Conservation (phyloP, 148 eudicot genomes). For the Diospyros kaki region DNA sequence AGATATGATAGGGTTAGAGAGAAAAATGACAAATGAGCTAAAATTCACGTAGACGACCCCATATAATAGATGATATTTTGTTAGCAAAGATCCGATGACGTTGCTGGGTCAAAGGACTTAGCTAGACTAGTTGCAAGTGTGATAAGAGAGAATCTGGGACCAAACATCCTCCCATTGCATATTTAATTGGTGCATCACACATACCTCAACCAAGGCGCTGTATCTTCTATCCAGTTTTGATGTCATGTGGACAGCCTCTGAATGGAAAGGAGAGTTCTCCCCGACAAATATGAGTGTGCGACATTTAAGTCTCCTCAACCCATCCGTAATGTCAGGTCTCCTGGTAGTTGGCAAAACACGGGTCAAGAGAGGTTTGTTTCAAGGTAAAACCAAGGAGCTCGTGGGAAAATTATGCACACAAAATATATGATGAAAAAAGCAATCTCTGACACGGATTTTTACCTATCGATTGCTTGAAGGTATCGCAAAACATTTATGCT, state of each 20-base stretch:
- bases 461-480: slow-evolving; percentile 92
- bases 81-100: no score
- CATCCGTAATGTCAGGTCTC: slow-evolving; percentile 85
- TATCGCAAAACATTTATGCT: slow-evolving; percentile 73
- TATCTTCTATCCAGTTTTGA: slow-evolving; percentile 79
- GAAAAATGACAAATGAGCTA: no score
- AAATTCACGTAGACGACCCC: no score
- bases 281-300: slow-evolving; percentile 94
- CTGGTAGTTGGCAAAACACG: slow-evolving; percentile 39
- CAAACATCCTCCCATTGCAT: no score
- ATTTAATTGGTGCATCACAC: slow-evolving; percentile 2
- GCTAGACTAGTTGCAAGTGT: no score
- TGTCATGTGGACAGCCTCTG: slow-evolving; percentile 84
- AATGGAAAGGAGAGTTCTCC: slow-evolving; percentile 85
- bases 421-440: background rate
- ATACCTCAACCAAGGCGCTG: slow-evolving; percentile 97
- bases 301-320: slow-evolving; percentile 71
- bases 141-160: no score
- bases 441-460: slow-evolving; percentile 14
- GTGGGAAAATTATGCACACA: background rate
- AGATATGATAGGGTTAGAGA: no score
- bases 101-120: no score
- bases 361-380: background rate
- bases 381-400: background rate
- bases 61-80: no score